Evolutionary conservation across 1,139 yeast species (phyloP).

Genomic region (Blastobotrys buckinghamii): DNA sequence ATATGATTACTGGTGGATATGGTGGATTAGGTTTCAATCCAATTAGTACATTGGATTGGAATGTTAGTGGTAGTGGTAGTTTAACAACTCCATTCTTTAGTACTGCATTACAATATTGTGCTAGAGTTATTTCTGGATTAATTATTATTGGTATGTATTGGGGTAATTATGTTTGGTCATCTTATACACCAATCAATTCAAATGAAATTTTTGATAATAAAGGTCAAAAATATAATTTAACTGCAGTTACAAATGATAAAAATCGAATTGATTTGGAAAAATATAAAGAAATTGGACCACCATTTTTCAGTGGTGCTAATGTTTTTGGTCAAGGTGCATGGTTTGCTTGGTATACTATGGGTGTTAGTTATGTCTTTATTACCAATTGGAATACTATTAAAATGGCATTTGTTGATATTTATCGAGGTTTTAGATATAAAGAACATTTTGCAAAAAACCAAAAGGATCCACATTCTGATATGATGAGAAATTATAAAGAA

Average conservation of each 20-base stretch:
- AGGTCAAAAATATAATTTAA: conserved; percentile 40
- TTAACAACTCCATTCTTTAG: conserved; percentile 43
- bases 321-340: conserved; percentile 36
- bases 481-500: conserved; percentile 50
- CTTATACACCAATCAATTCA: conserved; percentile 48
- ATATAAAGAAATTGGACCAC: conserved; percentile 40
- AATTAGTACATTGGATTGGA: conserved; percentile 48
- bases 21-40: conserved; percentile 59
- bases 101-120: conserved; percentile 37
- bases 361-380: conserved; percentile 21
- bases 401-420: conserved; percentile 14
- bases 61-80: conserved; percentile 25
- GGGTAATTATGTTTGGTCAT: conserved; percentile 48
- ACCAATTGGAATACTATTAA: conserved; percentile 14
- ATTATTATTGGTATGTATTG: conserved; percentile 40
- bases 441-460: conserved; percentile 16
- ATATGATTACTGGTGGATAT: conserved; percentile 46
- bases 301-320: conserved; percentile 38
- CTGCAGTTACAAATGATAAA: conserved; percentile 31
- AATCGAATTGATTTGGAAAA: conserved; percentile 31
- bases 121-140: conserved; percentile 41
- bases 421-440: conserved; percentile 13
- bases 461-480: conserved; percentile 39
- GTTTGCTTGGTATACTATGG: conserved; percentile 27
- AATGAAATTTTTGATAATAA: conserved; percentile 42